Evolutionary conservation across 106 monocot species (phyloP).

Genomic region (Dendrobium catenatum): DNA sequence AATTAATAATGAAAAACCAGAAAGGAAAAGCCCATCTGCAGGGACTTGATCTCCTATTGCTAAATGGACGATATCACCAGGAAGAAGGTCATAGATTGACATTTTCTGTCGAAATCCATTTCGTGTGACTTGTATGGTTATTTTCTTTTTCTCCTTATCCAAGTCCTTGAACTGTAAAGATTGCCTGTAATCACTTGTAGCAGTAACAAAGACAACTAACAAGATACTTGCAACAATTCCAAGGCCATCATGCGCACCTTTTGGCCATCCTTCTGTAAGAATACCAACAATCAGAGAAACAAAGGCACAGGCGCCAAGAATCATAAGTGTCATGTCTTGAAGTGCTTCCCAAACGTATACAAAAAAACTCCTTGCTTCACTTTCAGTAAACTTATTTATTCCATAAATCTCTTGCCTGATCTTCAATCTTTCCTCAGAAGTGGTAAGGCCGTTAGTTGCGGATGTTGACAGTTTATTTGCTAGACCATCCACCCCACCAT

Average conservation of each 20-base stretch:
- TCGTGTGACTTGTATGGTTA: conserved; percentile 29
- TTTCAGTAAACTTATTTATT: conserved; percentile 37
- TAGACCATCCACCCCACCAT: conserved; percentile 23
- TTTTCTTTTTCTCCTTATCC: conserved; percentile 46
- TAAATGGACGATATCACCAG: conserved; percentile 43
- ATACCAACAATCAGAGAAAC: conserved; percentile 36
- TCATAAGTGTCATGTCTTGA: conserved; percentile 39
- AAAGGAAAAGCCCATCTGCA: conserved; percentile 36
- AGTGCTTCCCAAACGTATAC: conserved; percentile 43
- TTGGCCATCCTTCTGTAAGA: conserved; percentile 41
- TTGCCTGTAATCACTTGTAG: conserved; percentile 34
- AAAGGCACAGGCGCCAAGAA: conserved; percentile 26
- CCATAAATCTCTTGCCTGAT: conserved; percentile 24
- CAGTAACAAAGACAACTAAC: conserved; percentile 36
- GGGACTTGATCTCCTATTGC: conserved; percentile 40
- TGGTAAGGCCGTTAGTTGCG: conserved; percentile 11
- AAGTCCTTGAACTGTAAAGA: conserved; percentile 45
- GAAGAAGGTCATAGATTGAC: conserved; percentile 34
- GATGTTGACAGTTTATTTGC: conserved; percentile 29
- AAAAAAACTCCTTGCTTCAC: conserved; percentile 22
- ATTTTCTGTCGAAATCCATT: conserved; percentile 37
- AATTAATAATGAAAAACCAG: conserved; percentile 29
- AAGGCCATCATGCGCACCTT: conserved; percentile 44
- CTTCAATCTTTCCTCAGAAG: conserved; percentile 15
- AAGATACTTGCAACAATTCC: conserved; percentile 40